Evolutionary conservation across 371 early-diverging fungal species (phyloP), one percentile per base, ranked within the genome.

Genomic region (Apophysomyces variabilis): DNA sequence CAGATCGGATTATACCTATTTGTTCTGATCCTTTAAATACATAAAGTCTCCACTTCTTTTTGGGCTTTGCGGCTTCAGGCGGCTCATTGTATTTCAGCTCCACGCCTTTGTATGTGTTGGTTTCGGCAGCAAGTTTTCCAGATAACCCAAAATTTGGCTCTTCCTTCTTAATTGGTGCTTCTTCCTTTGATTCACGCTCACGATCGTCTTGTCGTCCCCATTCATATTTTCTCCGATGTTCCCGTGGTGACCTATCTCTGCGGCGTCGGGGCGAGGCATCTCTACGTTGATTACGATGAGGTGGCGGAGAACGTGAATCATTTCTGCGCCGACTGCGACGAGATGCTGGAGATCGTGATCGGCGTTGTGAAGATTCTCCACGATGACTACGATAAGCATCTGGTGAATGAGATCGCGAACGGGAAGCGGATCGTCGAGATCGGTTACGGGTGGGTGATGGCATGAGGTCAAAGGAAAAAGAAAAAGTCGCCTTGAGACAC

Each of bases 1-100:
- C 37, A 36, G 32, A 7, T 12, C 38, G 36, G n/a, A 35, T 9
- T n/a, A 63, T 80, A 91, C 92, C 96, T 38, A 95, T 78, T 68
- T 95, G 91, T 57, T 96, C 89, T 57, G 89, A 86, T 43, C 92
- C 94, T 72, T 97, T 97, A 76, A 96, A 98, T 0, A 96, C 94
- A 74, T 96, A 95, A 32, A 96, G 75, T 64, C 97, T 84, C 91
- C 92, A 96, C 62, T 82, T 82, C 21, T 76, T 68, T 8, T 67
- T 79, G 1, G 97, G 94, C 58, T 89, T 89, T 36, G 93, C 81
- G 0, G 96, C 94, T 70, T 98, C 98, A 0, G 92, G 83, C 0
- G 98, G 98, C 68, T 96, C 97, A 64, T 85, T 85, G 72, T 94
- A 94, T 72, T 97, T 96, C 18, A 96, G 72, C 21, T 91, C 84